Percentiles rank a stretch among this genome's conserved stretches.
Conservation (phyloP, 2,329 filamentous ascomycete genomes). For the Aureobasidium sp. region DNA sequence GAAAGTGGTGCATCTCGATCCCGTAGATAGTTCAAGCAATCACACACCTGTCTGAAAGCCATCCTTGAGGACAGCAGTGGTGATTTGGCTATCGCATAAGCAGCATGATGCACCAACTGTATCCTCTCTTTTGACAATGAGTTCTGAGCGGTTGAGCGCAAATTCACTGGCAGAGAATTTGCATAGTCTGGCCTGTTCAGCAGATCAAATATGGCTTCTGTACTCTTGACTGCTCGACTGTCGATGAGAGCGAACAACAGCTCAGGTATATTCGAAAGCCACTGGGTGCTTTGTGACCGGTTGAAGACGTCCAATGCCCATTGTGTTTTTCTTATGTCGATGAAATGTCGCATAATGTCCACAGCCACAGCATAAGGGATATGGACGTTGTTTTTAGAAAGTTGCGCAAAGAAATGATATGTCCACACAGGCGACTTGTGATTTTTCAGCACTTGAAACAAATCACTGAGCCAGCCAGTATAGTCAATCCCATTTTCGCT, state of each 20-base stretch:
- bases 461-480: conserved; percentile 2
- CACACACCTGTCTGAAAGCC: conserved; percentile 38
- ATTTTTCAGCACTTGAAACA: conserved; percentile 10
- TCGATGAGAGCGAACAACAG: conserved; percentile 18
- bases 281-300: conserved; percentile 11
- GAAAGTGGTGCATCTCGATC: conserved; percentile 34
- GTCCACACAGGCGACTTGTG: neutral
- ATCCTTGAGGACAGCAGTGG: conserved; percentile 29
- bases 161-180: conserved; percentile 12
- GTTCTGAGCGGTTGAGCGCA: neutral
- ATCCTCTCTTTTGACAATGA: conserved; percentile 28
- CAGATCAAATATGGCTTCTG: conserved; percentile 17
- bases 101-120: conserved; percentile 37
- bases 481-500: neutral
- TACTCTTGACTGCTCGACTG: neutral
- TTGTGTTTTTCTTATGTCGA: neutral
- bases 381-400: neutral
- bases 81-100: conserved; percentile 34
- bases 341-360: conserved; percentile 16
- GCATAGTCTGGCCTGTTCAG: conserved; percentile 16
- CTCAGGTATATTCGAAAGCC: conserved; percentile 15
- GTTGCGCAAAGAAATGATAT: neutral
- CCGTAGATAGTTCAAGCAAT: conserved; percentile 38
- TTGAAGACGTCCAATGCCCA: conserved; percentile 18
- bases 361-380: conserved; percentile 9